Percentiles rank a stretch among this genome's conserved stretches.
Evolutionary conservation across 2,329 filamentous ascomycete genomes (phyloP).

Genomic region (Colletotrichum cuscutae): DNA sequence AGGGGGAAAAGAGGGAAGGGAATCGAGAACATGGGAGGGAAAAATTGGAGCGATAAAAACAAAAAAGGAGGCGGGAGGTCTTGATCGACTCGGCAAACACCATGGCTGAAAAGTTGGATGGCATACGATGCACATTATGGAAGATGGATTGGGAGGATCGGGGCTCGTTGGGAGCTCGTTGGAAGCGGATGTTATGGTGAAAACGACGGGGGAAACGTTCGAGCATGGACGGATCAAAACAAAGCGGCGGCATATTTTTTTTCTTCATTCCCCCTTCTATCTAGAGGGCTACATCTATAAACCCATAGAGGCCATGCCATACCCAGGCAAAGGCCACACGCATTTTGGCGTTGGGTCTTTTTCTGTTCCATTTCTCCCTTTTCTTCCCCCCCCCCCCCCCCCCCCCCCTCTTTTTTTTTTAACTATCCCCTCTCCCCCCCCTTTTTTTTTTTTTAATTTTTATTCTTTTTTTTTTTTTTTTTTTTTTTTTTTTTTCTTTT

Average conservation of each 20-base stretch:
- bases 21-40: not conserved
- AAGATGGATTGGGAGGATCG: not conserved
- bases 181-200: not conserved
- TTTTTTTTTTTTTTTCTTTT: too few relatives aligned
- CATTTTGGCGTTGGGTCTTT: conserved; percentile 5
- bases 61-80: not conserved
- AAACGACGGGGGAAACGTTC: not conserved
- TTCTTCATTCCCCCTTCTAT: not conserved
- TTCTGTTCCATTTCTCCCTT: not conserved
- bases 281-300: not conserved
- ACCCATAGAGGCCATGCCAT: not conserved
- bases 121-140: not conserved
- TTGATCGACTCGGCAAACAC: not conserved
- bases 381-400: too few relatives aligned
- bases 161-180: too few relatives aligned
- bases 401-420: too few relatives aligned
- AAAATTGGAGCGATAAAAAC: not conserved
- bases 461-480: too few relatives aligned
- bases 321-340: not conserved
- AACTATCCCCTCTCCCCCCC: too few relatives aligned
- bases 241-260: not conserved
- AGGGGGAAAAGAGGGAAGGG: too few relatives aligned
- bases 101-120: not conserved
- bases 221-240: not conserved
- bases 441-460: too few relatives aligned